Conservation (phyloP, 768 basidiomycete genomes). For the Mycena alexandri region DNA sequence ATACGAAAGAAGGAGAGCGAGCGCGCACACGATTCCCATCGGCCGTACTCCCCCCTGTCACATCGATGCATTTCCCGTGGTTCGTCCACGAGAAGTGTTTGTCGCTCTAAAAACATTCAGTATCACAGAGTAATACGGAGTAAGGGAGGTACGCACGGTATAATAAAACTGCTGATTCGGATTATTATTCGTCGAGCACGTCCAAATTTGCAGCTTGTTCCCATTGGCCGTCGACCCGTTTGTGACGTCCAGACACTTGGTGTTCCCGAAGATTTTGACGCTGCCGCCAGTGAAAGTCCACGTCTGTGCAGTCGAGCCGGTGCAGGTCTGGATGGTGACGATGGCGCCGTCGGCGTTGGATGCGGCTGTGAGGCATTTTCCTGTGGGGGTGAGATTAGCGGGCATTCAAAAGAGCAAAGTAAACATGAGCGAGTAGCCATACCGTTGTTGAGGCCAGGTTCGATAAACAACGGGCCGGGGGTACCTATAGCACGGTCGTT, state of each 20-base stretch:
- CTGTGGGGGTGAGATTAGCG: conserved; percentile 42
- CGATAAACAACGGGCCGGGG: conserved; percentile 57
- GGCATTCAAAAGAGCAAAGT: too few species aligned
- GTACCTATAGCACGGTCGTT: conserved; percentile 47
- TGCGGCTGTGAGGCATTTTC: conserved; percentile 65
- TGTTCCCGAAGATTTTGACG: conserved; percentile 53
- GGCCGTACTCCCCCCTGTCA: conserved; percentile 54
- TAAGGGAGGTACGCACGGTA: conserved; percentile 46
- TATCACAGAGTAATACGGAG: too few species aligned
- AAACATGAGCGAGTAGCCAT: conserved; percentile 23
- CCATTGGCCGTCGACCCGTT: conserved; percentile 58
- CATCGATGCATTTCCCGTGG: conserved; percentile 64
- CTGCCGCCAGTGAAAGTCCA: conserved; percentile 61
- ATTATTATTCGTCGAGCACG: conserved; percentile 53
- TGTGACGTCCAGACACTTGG: conserved; percentile 64
- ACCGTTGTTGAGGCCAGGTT: conserved; percentile 60
- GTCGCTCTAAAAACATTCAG: conserved; percentile 38
- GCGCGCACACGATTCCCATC: conserved; percentile 57
- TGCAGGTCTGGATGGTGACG: conserved; percentile 63
- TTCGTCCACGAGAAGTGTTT: conserved; percentile 62
- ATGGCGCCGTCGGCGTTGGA: conserved; percentile 62
- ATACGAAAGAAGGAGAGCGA: neutral
- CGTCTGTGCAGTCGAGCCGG: conserved; percentile 56
- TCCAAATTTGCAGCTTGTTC: conserved; percentile 65
- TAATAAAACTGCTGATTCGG: conserved; percentile 63